A percentile compares a stretch with the other conserved stretches of the same genome.
Conservation (phyloP, 1,284 basidiomycete species). For the Abortiporus biennis region DNA sequence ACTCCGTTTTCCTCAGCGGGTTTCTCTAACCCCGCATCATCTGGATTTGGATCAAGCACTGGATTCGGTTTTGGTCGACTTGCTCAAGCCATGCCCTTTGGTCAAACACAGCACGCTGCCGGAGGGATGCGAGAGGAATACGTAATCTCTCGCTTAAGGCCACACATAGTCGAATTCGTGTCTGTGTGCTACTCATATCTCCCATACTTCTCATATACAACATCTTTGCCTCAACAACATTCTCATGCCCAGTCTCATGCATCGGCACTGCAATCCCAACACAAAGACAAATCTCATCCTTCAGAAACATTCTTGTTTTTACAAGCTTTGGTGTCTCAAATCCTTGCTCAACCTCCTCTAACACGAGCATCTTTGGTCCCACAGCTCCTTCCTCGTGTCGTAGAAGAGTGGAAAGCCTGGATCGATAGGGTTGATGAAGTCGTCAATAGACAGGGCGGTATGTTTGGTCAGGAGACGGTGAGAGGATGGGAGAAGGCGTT, state of each 20-base stretch:
- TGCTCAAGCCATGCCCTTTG: conserved; percentile 21
- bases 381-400: conserved; percentile 51
- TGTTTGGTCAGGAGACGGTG: conserved; percentile 71
- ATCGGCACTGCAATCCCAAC: conserved; percentile 37
- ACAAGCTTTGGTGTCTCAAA: conserved; percentile 57
- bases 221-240: conserved; percentile 17
- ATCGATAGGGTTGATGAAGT: conserved; percentile 58
- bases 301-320: conserved; percentile 70
- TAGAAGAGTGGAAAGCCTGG: conserved; percentile 74
- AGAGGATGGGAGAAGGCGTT: conserved; percentile 59
- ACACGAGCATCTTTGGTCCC: conserved; percentile 53
- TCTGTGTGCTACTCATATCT: conserved; percentile 72
- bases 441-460: conserved; percentile 67
- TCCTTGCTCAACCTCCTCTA: conserved; percentile 60
- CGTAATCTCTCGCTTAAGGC: conserved; percentile 64
- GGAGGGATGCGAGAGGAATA: conserved; percentile 75
- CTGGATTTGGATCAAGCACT: conserved; percentile 24
- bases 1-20: conserved; percentile 20
- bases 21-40: conserved; percentile 16
- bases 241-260: conserved; percentile 31
- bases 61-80: conserved; percentile 42
- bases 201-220: conserved; percentile 66
- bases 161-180: conserved; percentile 69
- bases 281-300: conserved; percentile 60
- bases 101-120: conserved; percentile 16